Conservation (phyloP, 2,329 filamentous ascomycete species). For the Aaosphaeria arxii region DNA sequence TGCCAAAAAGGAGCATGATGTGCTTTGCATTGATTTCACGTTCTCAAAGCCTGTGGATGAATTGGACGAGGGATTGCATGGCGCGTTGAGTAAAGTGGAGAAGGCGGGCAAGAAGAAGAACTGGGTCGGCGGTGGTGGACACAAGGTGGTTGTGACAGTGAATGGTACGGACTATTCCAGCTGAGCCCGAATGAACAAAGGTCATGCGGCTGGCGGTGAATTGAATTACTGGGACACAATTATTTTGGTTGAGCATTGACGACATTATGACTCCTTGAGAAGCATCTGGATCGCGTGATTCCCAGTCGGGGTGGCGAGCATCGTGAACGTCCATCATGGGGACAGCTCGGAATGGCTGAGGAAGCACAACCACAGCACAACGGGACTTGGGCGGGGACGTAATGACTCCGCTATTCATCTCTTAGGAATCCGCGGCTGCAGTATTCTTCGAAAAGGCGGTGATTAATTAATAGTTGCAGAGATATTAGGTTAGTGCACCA, state of each 20-base stretch:
- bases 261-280: no score
- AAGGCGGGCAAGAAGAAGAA: conserved; percentile 42
- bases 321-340: conserved; percentile 10
- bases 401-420: no score
- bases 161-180: conserved; percentile 18
- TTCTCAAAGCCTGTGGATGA: conserved; percentile 23
- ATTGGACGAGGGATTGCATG: conserved; percentile 30
- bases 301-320: conserved; percentile 11
- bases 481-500: no score
- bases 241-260: no score
- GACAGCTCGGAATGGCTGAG: no score
- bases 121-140: conserved; percentile 28
- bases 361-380: no score
- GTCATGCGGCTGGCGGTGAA: neutral
- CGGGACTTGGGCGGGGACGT: no score
- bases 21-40: conserved; percentile 25
- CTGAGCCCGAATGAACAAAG: neutral
- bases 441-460: no score
- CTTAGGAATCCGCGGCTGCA: no score
- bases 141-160: conserved; percentile 26
- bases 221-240: neutral
- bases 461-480: no score
- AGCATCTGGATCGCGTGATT: neutral
- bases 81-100: conserved; percentile 26
- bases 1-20: conserved; percentile 27